These are phyloP conservation scores for Nannizzia gypsea DNA, from an alignment of 2,329 filamentous ascomycete genomes.

Conservation along the genomic window DNA sequence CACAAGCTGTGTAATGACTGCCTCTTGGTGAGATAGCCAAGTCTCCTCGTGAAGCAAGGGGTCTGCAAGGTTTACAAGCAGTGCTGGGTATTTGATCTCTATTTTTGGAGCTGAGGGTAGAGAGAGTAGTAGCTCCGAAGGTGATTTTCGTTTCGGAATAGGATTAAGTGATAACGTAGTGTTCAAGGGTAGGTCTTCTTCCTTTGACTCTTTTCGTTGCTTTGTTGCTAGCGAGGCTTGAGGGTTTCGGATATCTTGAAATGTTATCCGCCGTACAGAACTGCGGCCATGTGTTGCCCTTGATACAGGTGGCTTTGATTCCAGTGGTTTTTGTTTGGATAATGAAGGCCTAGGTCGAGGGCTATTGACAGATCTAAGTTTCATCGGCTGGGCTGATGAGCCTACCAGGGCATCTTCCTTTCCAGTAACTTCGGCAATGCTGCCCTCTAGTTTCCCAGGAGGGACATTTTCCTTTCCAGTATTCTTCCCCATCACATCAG, in stretches of 20 bases:
- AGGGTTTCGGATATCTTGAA: background rate
- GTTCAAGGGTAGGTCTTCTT: background rate
- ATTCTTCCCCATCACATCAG: constrained; percentile 42
- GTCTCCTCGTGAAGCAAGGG: constrained; percentile 51
- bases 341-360: background rate
- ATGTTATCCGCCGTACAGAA: background rate
- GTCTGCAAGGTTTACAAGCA: constrained; percentile 43
- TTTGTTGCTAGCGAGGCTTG: background rate
- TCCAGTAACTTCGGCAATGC: background rate
- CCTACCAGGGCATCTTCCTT: background rate
- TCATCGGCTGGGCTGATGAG: background rate
- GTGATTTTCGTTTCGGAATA: constrained; percentile 14
- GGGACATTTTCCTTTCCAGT: constrained; percentile 54
- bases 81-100: constrained; percentile 36
- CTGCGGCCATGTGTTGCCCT: background rate
- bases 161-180: background rate
- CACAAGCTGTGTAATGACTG: constrained; percentile 48
- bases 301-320: background rate
- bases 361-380: background rate
- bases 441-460: constrained; percentile 29
- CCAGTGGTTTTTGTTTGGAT: background rate
- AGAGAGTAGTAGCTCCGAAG: constrained; percentile 15
- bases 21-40: constrained; percentile 52
- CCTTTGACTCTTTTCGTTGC: background rate
- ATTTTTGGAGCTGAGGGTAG: background rate